Evolutionary conservation across 2,329 filamentous ascomycete genomes (phyloP).

Genomic region (Colletotrichum musicola): DNA sequence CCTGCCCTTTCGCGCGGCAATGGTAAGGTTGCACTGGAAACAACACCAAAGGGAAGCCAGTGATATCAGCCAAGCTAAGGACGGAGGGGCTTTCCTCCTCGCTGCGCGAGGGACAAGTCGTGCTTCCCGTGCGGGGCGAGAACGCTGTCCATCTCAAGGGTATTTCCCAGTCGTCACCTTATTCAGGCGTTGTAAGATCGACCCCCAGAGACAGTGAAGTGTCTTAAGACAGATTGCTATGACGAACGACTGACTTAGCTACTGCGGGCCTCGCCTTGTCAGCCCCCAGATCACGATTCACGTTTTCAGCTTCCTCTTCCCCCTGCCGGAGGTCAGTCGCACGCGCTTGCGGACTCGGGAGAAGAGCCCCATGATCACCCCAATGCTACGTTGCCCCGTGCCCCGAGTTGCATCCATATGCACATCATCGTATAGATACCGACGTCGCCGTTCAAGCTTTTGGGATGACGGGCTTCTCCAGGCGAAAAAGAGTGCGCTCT

Average conservation of each 20-base stretch:
- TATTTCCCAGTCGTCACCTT: background rate
- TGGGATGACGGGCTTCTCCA: background rate
- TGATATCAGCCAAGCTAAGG: conserved; percentile 1
- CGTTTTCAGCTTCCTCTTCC: background rate
- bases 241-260: background rate
- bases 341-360: background rate
- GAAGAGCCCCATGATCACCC: background rate
- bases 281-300: background rate
- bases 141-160: background rate
- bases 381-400: background rate
- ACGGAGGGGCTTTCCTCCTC: background rate
- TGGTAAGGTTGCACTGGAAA: background rate
- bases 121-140: conserved; percentile 1
- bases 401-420: background rate
- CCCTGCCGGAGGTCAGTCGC: background rate
- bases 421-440: background rate
- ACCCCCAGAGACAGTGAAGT: background rate
- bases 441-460: background rate
- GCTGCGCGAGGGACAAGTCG: background rate
- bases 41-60: background rate
- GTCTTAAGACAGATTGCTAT: conserved; percentile 5
- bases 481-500: background rate
- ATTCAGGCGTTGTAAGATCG: background rate
- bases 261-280: background rate
- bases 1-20: background rate